Evolutionary conservation across 108 stramenopile genomes (phyloP), one percentile per base, ranked within the genome.

Genomic region (Parmales sp.): DNA sequence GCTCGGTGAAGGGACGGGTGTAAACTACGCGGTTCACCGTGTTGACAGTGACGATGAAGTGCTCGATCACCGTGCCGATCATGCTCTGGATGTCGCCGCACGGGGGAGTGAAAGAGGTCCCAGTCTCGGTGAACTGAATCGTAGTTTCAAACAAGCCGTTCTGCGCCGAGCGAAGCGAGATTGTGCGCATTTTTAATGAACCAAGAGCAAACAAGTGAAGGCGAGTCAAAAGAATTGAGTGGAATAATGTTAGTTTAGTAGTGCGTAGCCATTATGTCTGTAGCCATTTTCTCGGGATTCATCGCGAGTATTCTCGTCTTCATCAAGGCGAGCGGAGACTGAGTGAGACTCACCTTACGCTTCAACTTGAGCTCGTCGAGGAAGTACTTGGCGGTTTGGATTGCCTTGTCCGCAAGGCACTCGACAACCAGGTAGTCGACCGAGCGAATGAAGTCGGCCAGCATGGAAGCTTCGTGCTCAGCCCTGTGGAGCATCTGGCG

Each of bases 401-500:
- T 20, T 18, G 76, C 74, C 44, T 81, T 51, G 22, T 38, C 48
- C 1, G 75, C 72, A 11, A 85, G 64, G 31, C 77, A 68, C 74
- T 83, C 85, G 36, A 83, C 83, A 7, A 48, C 37, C 28, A 83
- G 51, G 68, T 80, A 80, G 78, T 86, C 85, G 11, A 74, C 78
- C 0, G 74, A 38, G 11, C 85, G 78, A 38, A 86, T 78, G 34
- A 86, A 83, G 7, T 77, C 81, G 2, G 76, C 67, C 0, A 86
- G 72, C 68, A 79, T 77, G 11, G 25, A 25, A 9, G 41, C 43
- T 39, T 81, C 78, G 31, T 72, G 45, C 60, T 31, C 63, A 6
- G 82, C 82, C 9, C 72, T 26, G 9, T 39, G 48, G n/a, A 70
- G 64, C 36, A 45, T 51, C n/a, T 65, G 44, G 11, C 44, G 34